A percentile compares a stretch with the other conserved stretches of the same genome.
phyloP scores from a whole-genome alignment of 1,284 basidiomycete genomes.

The Flammula alnicola region DNA sequence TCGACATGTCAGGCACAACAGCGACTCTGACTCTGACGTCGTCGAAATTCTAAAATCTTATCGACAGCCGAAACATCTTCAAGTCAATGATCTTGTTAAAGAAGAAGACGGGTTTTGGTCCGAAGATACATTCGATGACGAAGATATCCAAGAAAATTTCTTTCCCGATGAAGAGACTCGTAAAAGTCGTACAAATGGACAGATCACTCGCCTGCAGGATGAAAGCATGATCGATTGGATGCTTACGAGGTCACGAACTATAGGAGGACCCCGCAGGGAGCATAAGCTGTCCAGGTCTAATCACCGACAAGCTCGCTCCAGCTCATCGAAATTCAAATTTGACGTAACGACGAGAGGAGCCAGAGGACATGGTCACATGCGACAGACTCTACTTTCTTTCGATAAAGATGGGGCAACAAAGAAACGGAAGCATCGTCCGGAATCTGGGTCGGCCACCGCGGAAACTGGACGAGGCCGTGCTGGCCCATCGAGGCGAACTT shows the following conservation, averaged over 20 bases:
- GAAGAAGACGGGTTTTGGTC: conserved; percentile 30
- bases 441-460: too few species aligned
- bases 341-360: conserved; percentile 43
- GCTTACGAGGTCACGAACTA: conserved; percentile 47
- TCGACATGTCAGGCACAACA: neutral
- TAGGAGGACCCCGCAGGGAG: conserved; percentile 28
- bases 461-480: neutral
- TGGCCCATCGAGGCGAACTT: neutral
- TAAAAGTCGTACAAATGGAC: neutral
- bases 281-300: neutral
- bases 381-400: conserved; percentile 45
- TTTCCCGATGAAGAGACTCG: conserved; percentile 1
- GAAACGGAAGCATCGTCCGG: conserved; percentile 6
- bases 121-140: conserved; percentile 32
- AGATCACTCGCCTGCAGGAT: conserved; percentile 31
- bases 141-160: conserved; percentile 19
- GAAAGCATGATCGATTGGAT: conserved; percentile 62
- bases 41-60: conserved; percentile 21
- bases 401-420: conserved; percentile 14
- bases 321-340: conserved; percentile 31
- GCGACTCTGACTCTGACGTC: conserved; percentile 16
- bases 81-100: too few species aligned
- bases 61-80: conserved; percentile 6
- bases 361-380: conserved; percentile 34
- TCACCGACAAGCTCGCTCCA: neutral